phyloP scores from a whole-genome alignment of 2,329 filamentous ascomycete species.

The Exophiala aquamarina region DNA sequence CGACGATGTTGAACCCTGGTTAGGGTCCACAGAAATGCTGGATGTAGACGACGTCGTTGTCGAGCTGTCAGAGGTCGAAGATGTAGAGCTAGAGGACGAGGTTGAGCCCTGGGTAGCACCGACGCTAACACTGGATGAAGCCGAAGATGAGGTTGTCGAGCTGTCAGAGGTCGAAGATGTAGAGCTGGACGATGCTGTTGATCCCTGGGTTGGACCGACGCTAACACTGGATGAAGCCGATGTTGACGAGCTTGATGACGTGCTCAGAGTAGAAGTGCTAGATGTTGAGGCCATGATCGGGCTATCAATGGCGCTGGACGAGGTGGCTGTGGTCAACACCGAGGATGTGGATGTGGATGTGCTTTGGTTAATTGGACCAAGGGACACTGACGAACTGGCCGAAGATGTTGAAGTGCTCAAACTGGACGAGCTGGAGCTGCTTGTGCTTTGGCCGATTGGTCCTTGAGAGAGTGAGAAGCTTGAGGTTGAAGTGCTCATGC shows the following conservation, averaged over 20 bases:
- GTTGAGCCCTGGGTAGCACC: not conserved
- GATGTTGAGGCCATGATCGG: not conserved
- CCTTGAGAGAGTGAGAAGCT: not conserved
- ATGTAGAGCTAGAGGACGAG: not conserved
- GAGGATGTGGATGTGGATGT: too few species aligned
- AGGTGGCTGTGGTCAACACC: not conserved
- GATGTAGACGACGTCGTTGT: not conserved
- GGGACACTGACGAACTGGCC: not conserved
- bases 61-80: not conserved
- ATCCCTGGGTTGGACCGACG: not conserved
- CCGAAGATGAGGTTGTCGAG: constrained; percentile 1
- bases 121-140: not conserved
- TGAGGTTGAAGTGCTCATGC: not conserved
- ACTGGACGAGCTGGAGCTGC: too few species aligned
- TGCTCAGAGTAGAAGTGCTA: not conserved
- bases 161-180: not conserved
- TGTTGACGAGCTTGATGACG: not conserved
- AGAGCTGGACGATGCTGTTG: not conserved
- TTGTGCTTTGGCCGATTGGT: too few species aligned
- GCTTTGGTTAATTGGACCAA: too few species aligned
- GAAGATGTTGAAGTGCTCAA: not conserved
- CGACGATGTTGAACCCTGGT: not conserved
- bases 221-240: not conserved
- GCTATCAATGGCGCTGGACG: constrained; percentile 1
- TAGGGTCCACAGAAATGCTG: not conserved